Base-by-base conservation (phyloP, 768 basidiomycete species). In the Lanmaoa rubissima region DNA sequence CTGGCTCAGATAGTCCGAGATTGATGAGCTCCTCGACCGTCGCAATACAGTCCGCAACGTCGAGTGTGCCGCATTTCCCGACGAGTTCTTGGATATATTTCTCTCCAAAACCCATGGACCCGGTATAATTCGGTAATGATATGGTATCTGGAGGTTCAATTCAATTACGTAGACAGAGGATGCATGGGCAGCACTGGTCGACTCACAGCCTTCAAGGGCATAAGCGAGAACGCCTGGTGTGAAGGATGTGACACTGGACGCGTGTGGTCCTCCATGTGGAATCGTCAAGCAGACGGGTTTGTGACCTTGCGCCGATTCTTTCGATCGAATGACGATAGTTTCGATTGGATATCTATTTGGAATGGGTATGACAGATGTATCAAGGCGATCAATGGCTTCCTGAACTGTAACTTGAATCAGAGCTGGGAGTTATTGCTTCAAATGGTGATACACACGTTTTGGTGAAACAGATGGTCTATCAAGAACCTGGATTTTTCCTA, bases 251-350 rank as follows among this genome's bases (percentile, higher is more conserved):
- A 76, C 77, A 4, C 63, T 73, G 1, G 76, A 73, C 0, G 64
- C 74, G 62, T 88, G 86, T 0, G 87, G 87, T 2, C 87, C 87
- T 11, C 87, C 87, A 56, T 88, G 88, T 8, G 79, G 78, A 14
- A 74, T 65, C 0, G 79, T 80, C 48, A 90, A 71, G 50, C 78
- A 86, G 19, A 80, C 77, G 2, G 74, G 74, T 19, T 66, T 66
- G 3, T 21, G 53, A 13, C 56, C 65, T n/a, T 57, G 24, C 5
- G 47, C 64, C 8, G 40, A 50, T 41, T 57, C 59, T 9, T 66
- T 64, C 0, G 73, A 69, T 42, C 72, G 73, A 19, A 87, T 69
- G 12, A 88, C 67, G 13, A 88, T 79, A 0, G 82, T 80, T 67
- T 88, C 83, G 2, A 79, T 75, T 3, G 79, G 81, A 38, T 69